Evolutionary conservation across 768 basidiomycete genomes (phyloP).

Genomic region (Agaricus blazei): DNA sequence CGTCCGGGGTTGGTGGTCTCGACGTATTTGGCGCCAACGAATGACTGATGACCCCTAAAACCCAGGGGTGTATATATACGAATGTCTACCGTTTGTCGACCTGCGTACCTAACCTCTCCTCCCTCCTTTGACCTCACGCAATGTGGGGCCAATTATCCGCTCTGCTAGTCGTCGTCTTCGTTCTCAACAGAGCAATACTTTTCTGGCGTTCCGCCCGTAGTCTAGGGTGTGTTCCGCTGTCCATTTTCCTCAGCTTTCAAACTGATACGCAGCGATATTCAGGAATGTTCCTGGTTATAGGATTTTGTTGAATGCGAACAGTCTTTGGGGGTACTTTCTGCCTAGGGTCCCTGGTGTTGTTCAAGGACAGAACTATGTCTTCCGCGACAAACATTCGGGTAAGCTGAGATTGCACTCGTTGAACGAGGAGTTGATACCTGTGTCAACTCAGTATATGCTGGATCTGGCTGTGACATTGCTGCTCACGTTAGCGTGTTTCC

Average conservation of each 20-base stretch:
- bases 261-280: not conserved
- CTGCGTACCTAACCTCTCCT: too few species aligned
- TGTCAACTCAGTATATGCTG: not conserved
- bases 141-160: too few species aligned
- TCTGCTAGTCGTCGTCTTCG: not conserved
- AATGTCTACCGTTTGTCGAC: too few species aligned
- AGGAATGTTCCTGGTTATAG: not conserved
- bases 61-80: too few species aligned
- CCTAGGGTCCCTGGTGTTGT: not conserved
- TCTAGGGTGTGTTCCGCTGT: not conserved
- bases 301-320: not conserved
- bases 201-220: not conserved
- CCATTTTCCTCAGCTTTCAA: not conserved
- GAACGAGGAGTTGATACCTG: not conserved
- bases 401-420: not conserved
- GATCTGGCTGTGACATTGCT: conserved; percentile 8
- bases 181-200: not conserved
- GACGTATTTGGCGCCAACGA: too few species aligned
- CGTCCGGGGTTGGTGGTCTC: too few species aligned
- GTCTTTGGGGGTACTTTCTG: not conserved
- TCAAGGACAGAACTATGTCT: not conserved
- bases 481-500: conserved; percentile 14
- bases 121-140: too few species aligned
- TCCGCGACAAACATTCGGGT: too few species aligned
- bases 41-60: too few species aligned